Evolutionary conservation across 768 basidiomycete species (phyloP).

Genomic region (Mycena chlorophos): DNA sequence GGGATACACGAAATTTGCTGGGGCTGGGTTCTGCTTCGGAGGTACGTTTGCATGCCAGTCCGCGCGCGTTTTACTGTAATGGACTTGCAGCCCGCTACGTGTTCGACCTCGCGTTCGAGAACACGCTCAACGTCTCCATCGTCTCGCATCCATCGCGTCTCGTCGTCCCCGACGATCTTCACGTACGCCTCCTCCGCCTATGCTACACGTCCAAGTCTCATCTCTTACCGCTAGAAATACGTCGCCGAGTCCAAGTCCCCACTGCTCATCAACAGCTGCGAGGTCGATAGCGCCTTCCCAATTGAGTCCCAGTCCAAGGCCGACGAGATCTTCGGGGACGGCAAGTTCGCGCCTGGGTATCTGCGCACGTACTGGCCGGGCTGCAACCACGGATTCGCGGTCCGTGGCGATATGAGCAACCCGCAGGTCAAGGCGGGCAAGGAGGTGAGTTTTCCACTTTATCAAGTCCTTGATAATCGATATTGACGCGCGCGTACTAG

Average conservation of each 20-base stretch:
- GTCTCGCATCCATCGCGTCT: slow-evolving; percentile 42
- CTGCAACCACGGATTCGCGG: slow-evolving; percentile 31
- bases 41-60: slow-evolving; percentile 18
- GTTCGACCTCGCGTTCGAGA: slow-evolving; percentile 47
- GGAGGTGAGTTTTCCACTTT: no score
- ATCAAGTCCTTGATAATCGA: no score
- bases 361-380: slow-evolving; percentile 28
- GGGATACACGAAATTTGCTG: slow-evolving; percentile 37
- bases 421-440: slow-evolving; percentile 29
- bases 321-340: slow-evolving; percentile 36
- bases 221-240: slow-evolving; percentile 10
- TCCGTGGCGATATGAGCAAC: slow-evolving; percentile 29
- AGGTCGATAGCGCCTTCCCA: slow-evolving; percentile 35
- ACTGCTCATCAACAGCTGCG: slow-evolving; percentile 48
- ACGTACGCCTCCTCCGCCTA: slow-evolving; percentile 18
- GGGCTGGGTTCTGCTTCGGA: slow-evolving; percentile 46
- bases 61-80: background rate
- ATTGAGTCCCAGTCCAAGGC: slow-evolving; percentile 32
- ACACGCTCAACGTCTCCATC: slow-evolving; percentile 38
- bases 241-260: slow-evolving; percentile 31
- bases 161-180: slow-evolving; percentile 14
- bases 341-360: slow-evolving; percentile 35
- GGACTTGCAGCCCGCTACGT: slow-evolving; percentile 36
- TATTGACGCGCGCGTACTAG: no score
- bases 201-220: no score